These are phyloP conservation scores for Thermothelomyces thermophilus DNA, from an alignment of 2,329 filamentous ascomycete species.

Conservation along the genomic window DNA sequence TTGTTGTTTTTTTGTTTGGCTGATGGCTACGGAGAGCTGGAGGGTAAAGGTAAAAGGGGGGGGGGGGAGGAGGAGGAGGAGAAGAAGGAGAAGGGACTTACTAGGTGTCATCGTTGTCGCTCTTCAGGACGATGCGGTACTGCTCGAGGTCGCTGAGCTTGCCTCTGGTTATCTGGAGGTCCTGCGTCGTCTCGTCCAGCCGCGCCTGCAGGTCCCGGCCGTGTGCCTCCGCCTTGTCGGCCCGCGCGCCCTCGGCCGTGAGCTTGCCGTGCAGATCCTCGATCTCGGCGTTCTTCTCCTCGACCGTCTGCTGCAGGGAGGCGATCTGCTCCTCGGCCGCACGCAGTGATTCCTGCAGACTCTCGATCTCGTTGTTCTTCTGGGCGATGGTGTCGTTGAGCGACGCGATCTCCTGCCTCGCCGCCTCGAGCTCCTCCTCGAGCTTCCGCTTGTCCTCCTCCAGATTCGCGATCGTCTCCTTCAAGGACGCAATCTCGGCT, in stretches of 20 bases:
- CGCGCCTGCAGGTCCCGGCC: slow-evolving; percentile 22
- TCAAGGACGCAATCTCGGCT: slow-evolving; percentile 21
- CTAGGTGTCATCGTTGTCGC: slow-evolving; percentile 29
- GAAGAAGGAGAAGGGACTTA: slow-evolving; percentile 16
- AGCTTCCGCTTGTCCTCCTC: slow-evolving; percentile 23
- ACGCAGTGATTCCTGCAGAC: slow-evolving; percentile 22
- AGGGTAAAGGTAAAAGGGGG: too few species aligned
- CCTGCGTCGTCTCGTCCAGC: slow-evolving; percentile 22
- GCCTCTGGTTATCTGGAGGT: slow-evolving; percentile 21
- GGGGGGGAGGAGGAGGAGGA: too few species aligned
- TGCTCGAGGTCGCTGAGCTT: slow-evolving; percentile 27
- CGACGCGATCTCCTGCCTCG: slow-evolving; percentile 19
- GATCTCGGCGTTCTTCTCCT: slow-evolving; percentile 22
- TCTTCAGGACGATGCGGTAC: slow-evolving; percentile 27
- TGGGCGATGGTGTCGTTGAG: slow-evolving; percentile 20
- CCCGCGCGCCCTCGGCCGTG: slow-evolving; percentile 21
- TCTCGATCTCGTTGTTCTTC: slow-evolving; percentile 21
- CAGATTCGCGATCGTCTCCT: slow-evolving; percentile 17
- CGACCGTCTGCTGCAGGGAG: slow-evolving; percentile 23
- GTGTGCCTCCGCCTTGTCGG: slow-evolving; percentile 22
- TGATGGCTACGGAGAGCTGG: too few species aligned
- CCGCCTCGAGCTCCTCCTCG: slow-evolving; percentile 21
- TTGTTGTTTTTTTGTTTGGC: too few species aligned
- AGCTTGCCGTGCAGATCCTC: slow-evolving; percentile 25
- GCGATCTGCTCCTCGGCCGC: slow-evolving; percentile 23